Evolutionary conservation across 2,329 filamentous ascomycete species (phyloP), one percentile per base, ranked within the genome.

Genomic region (Teratosphaeriaceae sp.): DNA sequence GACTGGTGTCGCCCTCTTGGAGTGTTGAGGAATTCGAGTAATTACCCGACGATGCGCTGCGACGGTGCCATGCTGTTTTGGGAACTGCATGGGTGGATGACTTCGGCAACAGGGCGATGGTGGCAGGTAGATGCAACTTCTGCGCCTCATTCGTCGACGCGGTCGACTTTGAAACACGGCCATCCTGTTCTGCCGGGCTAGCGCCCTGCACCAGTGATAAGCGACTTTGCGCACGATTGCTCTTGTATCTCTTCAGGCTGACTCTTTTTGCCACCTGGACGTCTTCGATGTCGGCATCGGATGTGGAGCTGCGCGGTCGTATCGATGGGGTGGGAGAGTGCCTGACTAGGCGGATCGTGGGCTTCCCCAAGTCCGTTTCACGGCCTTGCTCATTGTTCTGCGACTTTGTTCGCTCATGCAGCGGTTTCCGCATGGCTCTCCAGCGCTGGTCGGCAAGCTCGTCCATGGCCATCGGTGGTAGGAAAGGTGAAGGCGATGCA

Each of bases 291-390:
- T 33, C 34, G 37, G 16, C 27, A 16, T 40, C 26, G 20, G 38
- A 22, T 29, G 26, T 31, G 5, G 38, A 36, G 31, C 24, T 26
- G 12, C 31, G n/a, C 21, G 22, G 42, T 34, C 42, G 41, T 35
- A 38, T 38, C 30, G 51, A 45, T 27, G 52, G 46, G 38, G 55
- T 49, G 12, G 50, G 53, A 12, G 58, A 56, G 2, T 52, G 45
- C 26, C 47, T 46, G 44, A 64, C 59, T 39, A 64, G 50, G 44
- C 62, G 58, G 18, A 64, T 57, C 1, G 62, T 64, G 16, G 58
- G 51, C 38, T 50, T 50, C 38, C 23, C 41, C 22, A 37, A 40
- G 35, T 48, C 38, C 31, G 20, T 39, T 27, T 41, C 38, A 26
- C 44, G 42, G 20, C 34, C 21, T 26, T 47, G 48, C 31, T 53